These are phyloP conservation scores for Penicillium nordicum DNA, from an alignment of 2,329 filamentous ascomycete species.

Conservation along the genomic window DNA sequence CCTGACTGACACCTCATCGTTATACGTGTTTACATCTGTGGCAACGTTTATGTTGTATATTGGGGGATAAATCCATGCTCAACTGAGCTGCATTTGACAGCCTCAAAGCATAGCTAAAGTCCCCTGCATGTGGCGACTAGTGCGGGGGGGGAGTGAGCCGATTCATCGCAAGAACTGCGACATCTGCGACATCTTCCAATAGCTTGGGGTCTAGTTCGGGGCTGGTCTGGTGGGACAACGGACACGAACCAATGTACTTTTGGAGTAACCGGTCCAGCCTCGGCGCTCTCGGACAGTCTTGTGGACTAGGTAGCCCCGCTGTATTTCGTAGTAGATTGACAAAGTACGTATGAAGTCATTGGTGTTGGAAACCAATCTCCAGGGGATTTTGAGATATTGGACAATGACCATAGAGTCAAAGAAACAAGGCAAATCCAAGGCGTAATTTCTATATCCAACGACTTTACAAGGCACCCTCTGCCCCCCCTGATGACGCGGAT, in stretches of 20 bases:
- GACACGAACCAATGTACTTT: slow-evolving; percentile 3
- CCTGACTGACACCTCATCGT: background rate
- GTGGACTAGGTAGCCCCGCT: slow-evolving; percentile 4
- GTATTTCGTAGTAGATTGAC: background rate
- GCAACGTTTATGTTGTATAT: background rate
- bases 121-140: background rate
- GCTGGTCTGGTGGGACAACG: background rate
- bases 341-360: background rate
- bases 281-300: background rate
- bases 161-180: background rate
- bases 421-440: background rate
- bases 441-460: background rate
- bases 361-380: background rate
- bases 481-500: background rate
- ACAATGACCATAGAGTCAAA: background rate
- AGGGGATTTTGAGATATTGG: background rate
- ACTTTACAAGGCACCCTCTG: background rate
- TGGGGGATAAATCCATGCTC: too few relatives aligned
- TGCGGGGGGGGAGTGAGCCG: background rate
- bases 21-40: background rate
- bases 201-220: background rate
- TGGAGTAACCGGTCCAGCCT: background rate
- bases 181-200: background rate
- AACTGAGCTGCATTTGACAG: background rate
- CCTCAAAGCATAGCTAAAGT: background rate